phyloP scores from a whole-genome alignment of 306 rosid genomes.

The Casuarina glauca region DNA sequence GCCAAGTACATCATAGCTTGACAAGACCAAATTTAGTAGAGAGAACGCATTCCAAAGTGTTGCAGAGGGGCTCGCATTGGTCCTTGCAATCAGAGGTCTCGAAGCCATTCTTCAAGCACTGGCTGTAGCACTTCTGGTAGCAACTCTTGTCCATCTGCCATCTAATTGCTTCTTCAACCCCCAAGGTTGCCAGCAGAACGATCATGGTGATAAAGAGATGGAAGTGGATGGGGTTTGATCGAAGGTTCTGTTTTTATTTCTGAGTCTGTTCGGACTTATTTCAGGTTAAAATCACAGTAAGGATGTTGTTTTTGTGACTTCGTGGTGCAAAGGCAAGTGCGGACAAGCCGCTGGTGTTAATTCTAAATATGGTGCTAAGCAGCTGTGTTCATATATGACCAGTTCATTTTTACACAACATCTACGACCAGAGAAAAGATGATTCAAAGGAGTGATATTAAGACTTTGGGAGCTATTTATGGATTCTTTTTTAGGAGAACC shows the following conservation, averaged over 20 bases:
- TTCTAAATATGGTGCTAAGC: background rate
- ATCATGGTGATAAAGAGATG: background rate
- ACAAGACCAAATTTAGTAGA: background rate
- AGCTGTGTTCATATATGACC: too few species aligned
- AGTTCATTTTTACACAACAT: too few species aligned
- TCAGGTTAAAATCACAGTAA: too few species aligned
- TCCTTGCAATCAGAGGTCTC: background rate
- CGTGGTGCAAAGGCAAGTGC: background rate
- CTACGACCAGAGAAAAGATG: too few species aligned
- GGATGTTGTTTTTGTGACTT: background rate
- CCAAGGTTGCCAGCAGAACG: background rate
- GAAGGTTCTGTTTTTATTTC: background rate
- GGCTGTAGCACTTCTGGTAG: background rate
- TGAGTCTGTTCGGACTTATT: too few species aligned
- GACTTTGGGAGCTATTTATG: too few species aligned
- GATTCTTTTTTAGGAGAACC: too few species aligned
- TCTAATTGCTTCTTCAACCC: background rate
- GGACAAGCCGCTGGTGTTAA: background rate
- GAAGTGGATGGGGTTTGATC: background rate
- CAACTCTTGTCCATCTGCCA: background rate
- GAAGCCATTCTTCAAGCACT: background rate
- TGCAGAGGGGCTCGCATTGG: background rate
- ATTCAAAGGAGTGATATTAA: too few species aligned
- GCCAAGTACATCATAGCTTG: background rate
- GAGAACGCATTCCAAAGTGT: background rate